Evolutionary conservation across 805 yeast genomes (phyloP), one percentile per base, ranked within the genome.

Genomic region (Barnettozyma vustinii): DNA sequence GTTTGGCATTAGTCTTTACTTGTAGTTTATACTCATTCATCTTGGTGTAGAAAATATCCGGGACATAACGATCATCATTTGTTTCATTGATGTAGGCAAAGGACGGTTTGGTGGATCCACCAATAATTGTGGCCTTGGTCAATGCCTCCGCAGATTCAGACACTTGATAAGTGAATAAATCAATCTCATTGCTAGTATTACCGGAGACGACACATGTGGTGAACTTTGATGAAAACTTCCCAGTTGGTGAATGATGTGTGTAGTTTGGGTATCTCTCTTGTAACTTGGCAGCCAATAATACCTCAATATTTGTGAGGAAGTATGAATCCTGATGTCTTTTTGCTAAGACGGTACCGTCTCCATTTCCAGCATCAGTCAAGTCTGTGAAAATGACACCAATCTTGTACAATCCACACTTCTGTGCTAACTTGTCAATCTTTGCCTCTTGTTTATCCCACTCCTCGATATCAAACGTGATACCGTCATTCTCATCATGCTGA

Each of bases 161-260:
- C 0, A 89, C 96, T 66, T 94, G 99, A 66, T 91, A 94, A 37
- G 95, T 79, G 16, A 86, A 73, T 4, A 96, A 86, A 60, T 92
- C 99, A 60, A 94, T 92, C 53, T 92, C 96, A 20, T 95, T 94
- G 44, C 80, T 68, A 13, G 75, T 62, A 54, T 96, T 95, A n/a
- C 99, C 99, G 1, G 95, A 80, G 3, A 94, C 75, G 20, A 90
- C 92, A 69, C 97, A 91, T 1, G 98, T 92, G 18, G 91, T 92
- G 63, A 89, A 94, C 61, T 89, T 88, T 9, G 97, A 90, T 15
- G 96, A 86, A 63, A 79, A 94, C 25, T 61, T 57, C 2, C 89
- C 87, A 9, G 76, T 65, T 26, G 75, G 79, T 25, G 86, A 75
- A 75, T 81, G 84, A 57, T 79, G 80, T 37, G 87, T 75, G 16